Base-by-base conservation (phyloP, 805 yeast species). In the Sugiyamaella lignohabitans region DNA sequence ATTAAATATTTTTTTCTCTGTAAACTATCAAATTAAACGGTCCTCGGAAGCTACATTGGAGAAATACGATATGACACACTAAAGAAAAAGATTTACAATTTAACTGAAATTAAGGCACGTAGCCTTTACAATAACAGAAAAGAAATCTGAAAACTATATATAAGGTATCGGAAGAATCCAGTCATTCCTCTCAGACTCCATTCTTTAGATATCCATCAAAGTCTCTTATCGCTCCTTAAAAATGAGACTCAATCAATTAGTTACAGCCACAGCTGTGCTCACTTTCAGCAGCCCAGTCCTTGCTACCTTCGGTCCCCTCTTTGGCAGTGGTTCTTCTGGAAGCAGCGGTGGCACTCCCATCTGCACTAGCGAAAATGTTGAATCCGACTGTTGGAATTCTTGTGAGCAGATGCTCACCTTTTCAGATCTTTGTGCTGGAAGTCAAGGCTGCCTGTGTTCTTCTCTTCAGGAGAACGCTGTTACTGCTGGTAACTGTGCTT, bases 311-410 rank as follows among this genome's bases (percentile, higher is more conserved):
- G 8, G 32, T 32, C 35, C 46, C 5, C 42, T 41, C 20, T 24
- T 38, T 32, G 52, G 44, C 5, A 19, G 14, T 36, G 43, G 24
- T 19, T 34, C 23, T 24, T 21, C 39, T 27, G 44, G 50, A n/a
- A 47, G 42, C 21, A 45, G 39, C 20, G 34, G 45, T 5, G 43
- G 42, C 1, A 23, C 49, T 4, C 4, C 17, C 17, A 27, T 35
- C 19, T 42, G 42, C 16, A 45, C 35, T 20, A 23, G 27, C n/a
- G 39, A 10, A 19, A 40, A 24, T 4, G 36, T 43, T 4, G 37
- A 42, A 16, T 17, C 22, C 8, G 51, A 52, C 21, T 53, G 57
- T 38, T 49, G 52, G 51, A 38, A 48, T 18, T 32, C 46, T n/a
- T 53, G 57, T 38, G 42, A 52, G 32, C 23, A 45, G 21, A 49